Percentiles rank a stretch among this genome's conserved stretches.
Evolutionary conservation across 306 rosid genomes (phyloP).

Genomic region (Argentina anserina): DNA sequence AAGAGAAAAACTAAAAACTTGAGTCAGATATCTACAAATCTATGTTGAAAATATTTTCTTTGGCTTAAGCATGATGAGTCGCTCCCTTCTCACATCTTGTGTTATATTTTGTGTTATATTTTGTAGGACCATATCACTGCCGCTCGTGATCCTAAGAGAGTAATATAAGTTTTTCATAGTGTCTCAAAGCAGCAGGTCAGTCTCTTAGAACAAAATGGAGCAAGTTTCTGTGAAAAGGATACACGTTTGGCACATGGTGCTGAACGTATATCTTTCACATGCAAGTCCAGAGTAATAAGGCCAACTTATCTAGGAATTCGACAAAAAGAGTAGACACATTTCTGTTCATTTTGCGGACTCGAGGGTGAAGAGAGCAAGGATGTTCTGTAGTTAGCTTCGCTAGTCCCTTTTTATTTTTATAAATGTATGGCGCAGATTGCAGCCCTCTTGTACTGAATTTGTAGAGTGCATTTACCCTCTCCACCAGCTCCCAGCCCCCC

Average conservation of each 20-base stretch:
- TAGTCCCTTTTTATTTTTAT: too few relatives aligned
- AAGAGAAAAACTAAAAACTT: background rate
- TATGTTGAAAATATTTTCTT: background rate
- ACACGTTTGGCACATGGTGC: constrained; percentile 20
- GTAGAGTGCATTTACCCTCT: background rate
- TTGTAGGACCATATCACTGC: constrained; percentile 86
- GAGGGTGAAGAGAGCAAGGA: constrained; percentile 32
- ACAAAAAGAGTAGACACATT: constrained; percentile 24
- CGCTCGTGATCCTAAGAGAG: constrained; percentile 78
- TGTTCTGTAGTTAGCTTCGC: constrained; percentile 33
- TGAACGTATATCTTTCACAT: constrained; percentile 21
- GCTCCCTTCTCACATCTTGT: background rate
- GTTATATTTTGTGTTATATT: constrained; percentile 12
- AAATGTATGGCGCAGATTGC: constrained; percentile 27
- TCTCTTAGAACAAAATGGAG: constrained; percentile 12
- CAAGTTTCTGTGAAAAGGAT: constrained; percentile 29
- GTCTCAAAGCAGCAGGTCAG: constrained; percentile 20
- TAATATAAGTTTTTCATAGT: constrained; percentile 37
- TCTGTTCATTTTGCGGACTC: constrained; percentile 11
- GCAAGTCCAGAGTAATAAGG: constrained; percentile 26
- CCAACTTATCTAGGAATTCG: constrained; percentile 23
- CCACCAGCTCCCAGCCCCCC: background rate
- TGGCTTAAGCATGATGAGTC: background rate
- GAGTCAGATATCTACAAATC: background rate
- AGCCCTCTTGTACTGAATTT: constrained; percentile 9